Base-by-base conservation (phyloP, 345 rosid species). In the Linum tenue region DNA sequence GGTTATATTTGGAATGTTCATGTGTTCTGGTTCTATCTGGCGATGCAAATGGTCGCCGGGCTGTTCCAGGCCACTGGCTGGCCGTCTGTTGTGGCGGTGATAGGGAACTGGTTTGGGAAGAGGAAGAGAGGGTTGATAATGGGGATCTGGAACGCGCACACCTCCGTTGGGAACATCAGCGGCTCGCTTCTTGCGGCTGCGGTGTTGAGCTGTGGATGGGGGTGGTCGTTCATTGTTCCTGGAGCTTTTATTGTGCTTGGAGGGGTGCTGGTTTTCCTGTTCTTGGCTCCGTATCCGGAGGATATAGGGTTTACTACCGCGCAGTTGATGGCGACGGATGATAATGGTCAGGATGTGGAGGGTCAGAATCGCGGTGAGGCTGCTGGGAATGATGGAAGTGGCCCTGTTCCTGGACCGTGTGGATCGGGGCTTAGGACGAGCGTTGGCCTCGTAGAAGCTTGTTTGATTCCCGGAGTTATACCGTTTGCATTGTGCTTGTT, bases 61-160 rank as follows among this genome's bases (percentile, higher is more conserved):
- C 73, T 90, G 73, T 92, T 92, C 76, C 94, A 92, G 69, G 96
- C 96, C 4, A 92, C 96, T 0, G 98, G 97, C 1, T 90, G 98
- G 98, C 98, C 98, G 3, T 92, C 96, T 6, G 98, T 90, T 72
- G 98, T 92, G 69, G 98, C 98, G 40, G 97, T 92, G 9, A 82
- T 92, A 12, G 98, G 96, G 37, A 92, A 90, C 76, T 90, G 98
- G 97, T 88, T 77, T 44, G 97, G 96, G 37, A 92, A 82, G 62
- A 86, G 92, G 83, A 88, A 84, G 81, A 86, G 97, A 69, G 97
- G 98, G 1, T 80, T 92, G 83, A 92, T 92, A 64, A 92, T 92
- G 97, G 98, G 98, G 16, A 71, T 92, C 65, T 92, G 98, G 98
- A 90, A 92, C 72, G 98, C 98, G 2, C 97, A 92, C 76, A 90